phyloP scores from a whole-genome alignment of 2,329 filamentous ascomycete genomes.

The Fusarium pseudograminearum region DNA sequence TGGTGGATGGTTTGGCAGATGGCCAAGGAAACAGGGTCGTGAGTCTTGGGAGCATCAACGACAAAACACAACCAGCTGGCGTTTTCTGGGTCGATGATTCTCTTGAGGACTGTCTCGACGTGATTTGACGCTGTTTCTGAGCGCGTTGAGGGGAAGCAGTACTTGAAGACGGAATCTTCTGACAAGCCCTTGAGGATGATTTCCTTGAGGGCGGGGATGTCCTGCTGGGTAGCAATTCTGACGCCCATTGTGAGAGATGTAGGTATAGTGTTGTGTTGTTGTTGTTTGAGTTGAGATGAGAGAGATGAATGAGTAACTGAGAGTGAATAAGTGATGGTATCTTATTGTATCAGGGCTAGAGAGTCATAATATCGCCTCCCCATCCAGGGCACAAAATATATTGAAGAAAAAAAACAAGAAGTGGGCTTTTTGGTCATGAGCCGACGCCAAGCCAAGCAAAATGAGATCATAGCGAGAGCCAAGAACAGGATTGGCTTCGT shows the following conservation, averaged over 20 bases:
- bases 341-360: constrained; percentile 16
- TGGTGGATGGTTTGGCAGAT: constrained; percentile 30
- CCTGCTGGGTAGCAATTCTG: constrained; percentile 29
- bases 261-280: not conserved
- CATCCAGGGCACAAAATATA: not conserved
- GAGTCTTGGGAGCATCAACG: constrained; percentile 31
- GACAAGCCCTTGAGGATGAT: constrained; percentile 33
- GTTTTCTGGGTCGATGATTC: constrained; percentile 24
- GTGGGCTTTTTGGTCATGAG: constrained; percentile 31
- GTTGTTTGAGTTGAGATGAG: not conserved
- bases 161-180: constrained; percentile 33
- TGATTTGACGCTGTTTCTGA: constrained; percentile 20
- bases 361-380: constrained; percentile 19
- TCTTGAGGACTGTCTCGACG: constrained; percentile 23
- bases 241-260: constrained; percentile 25
- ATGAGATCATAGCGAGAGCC: constrained; percentile 29
- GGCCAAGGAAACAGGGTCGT: constrained; percentile 30
- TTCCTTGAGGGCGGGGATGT: constrained; percentile 35
- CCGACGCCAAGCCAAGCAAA: constrained; percentile 33
- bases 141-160: constrained; percentile 27
- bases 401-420: constrained; percentile 8
- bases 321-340: too few relatives aligned
- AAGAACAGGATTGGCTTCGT: constrained; percentile 10
- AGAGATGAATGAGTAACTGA: not conserved
- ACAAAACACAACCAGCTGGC: constrained; percentile 33